Conservation (phyloP, 1,284 basidiomycete genomes). For the Boletus mariae region DNA sequence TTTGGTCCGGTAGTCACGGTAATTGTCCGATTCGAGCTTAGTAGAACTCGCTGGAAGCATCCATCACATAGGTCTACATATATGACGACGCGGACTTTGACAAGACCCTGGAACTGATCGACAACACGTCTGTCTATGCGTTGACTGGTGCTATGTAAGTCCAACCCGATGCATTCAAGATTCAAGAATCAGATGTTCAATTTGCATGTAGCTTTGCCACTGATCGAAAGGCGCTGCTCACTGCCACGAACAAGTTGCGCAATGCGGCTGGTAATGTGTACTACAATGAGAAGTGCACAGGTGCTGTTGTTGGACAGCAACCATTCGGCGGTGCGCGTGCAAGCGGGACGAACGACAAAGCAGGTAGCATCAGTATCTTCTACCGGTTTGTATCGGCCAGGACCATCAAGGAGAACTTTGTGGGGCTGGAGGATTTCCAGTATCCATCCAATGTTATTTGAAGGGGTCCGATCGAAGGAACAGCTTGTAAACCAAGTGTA, state of each 20-base stretch:
- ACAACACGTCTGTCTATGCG: slow-evolving; percentile 85
- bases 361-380: slow-evolving; percentile 88
- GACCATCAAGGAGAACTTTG: slow-evolving; percentile 96
- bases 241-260: slow-evolving; percentile 75
- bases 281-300: slow-evolving; percentile 96
- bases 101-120: slow-evolving; percentile 83
- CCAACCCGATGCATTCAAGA: background rate
- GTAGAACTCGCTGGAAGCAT: slow-evolving; percentile 8
- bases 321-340: slow-evolving; percentile 94
- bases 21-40: slow-evolving; percentile 19
- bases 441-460: slow-evolving; percentile 86
- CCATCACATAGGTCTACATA: slow-evolving; percentile 61
- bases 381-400: slow-evolving; percentile 87
- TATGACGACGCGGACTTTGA: slow-evolving; percentile 84
- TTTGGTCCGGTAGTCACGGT: slow-evolving; percentile 97
- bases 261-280: slow-evolving; percentile 90
- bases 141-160: slow-evolving; percentile 87
- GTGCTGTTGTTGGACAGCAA: slow-evolving; percentile 94
- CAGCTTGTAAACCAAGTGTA: background rate
- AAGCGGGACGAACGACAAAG: slow-evolving; percentile 98
- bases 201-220: slow-evolving; percentile 62
- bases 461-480: slow-evolving; percentile 9
- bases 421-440: slow-evolving; percentile 68
- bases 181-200: background rate
- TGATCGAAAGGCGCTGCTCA: slow-evolving; percentile 74